Conservation (phyloP, 768 basidiomycete species). For the Floccularia luteovirens region DNA sequence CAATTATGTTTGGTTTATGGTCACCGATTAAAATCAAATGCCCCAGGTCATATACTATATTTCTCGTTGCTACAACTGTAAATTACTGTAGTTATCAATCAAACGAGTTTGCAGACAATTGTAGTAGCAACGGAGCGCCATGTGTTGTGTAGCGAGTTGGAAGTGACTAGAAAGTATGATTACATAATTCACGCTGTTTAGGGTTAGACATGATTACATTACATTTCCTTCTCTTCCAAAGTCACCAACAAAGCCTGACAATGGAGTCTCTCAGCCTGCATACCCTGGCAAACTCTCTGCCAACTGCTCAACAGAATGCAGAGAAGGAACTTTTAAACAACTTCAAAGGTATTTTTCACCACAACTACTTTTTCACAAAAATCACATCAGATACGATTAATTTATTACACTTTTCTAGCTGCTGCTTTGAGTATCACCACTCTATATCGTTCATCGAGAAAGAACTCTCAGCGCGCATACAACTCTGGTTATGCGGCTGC, state of each 20-base stretch:
- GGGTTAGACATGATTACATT: neutral
- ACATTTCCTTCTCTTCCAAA: neutral
- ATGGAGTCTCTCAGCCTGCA: conserved; percentile 80
- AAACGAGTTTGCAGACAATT: neutral
- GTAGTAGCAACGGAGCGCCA: neutral
- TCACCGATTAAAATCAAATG: too few species aligned
- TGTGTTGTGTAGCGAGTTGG: neutral
- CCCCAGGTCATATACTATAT: too few species aligned
- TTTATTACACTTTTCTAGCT: conserved; percentile 36
- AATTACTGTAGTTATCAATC: too few species aligned
- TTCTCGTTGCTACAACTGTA: too few species aligned
- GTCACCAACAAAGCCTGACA: neutral
- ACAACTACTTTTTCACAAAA: conserved; percentile 3
- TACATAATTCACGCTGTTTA: neutral
- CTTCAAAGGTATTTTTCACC: conserved; percentile 53
- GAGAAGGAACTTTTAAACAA: conserved; percentile 78
- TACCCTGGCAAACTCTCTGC: conserved; percentile 70
- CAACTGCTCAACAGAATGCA: conserved; percentile 64
- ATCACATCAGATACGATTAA: conserved; percentile 2
- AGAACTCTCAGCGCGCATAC: conserved; percentile 74
- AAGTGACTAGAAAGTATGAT: neutral
- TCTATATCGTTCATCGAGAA: conserved; percentile 71
- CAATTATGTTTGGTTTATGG: too few species aligned
- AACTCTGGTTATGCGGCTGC: conserved; percentile 76
- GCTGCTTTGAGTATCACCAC: conserved; percentile 83